A percentile compares a stretch with the other conserved stretches of the same genome.
Evolutionary conservation across 2,329 filamentous ascomycete species (phyloP).

Genomic region (Alternaria rosae): DNA sequence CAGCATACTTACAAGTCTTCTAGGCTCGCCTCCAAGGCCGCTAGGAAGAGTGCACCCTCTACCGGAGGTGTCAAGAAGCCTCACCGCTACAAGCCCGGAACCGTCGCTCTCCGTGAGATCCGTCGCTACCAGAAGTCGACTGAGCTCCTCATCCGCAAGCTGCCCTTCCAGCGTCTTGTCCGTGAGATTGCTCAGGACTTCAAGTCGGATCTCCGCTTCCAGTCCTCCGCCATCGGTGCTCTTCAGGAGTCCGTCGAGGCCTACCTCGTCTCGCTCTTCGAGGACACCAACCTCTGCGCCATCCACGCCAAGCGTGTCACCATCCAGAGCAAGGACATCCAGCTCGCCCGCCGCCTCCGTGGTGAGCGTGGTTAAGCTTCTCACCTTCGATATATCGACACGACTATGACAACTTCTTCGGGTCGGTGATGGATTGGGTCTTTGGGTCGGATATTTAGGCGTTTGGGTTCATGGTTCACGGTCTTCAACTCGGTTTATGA

Average conservation of each 20-base stretch:
- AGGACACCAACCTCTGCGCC: slow-evolving; percentile 94
- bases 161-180: slow-evolving; percentile 81
- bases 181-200: slow-evolving; percentile 74
- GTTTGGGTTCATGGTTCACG: slow-evolving; percentile 50
- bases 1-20: not conserved
- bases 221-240: slow-evolving; percentile 91
- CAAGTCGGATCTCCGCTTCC: slow-evolving; percentile 84
- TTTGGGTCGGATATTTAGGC: slow-evolving; percentile 42
- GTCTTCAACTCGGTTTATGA: slow-evolving; percentile 47
- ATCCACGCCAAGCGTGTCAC: slow-evolving; percentile 97
- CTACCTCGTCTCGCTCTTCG: slow-evolving; percentile 94
- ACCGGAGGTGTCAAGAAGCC: slow-evolving; percentile 75
- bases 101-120: slow-evolving; percentile 89
- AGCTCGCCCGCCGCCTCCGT: slow-evolving; percentile 73
- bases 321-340: slow-evolving; percentile 97
- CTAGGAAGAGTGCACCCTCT: slow-evolving; percentile 95
- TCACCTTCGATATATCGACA: slow-evolving; percentile 30
- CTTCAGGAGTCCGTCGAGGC: slow-evolving; percentile 96
- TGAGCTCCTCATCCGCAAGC: slow-evolving; percentile 82
- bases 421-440: slow-evolving; percentile 29
- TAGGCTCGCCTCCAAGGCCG: slow-evolving; percentile 93
- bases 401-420: slow-evolving; percentile 35
- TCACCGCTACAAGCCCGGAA: slow-evolving; percentile 66
- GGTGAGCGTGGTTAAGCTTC: slow-evolving; percentile 60
- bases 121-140: slow-evolving; percentile 88